Evolutionary conservation across 1,139 yeast genomes (phyloP).

Genomic region (Yamadazyma taylorii): DNA sequence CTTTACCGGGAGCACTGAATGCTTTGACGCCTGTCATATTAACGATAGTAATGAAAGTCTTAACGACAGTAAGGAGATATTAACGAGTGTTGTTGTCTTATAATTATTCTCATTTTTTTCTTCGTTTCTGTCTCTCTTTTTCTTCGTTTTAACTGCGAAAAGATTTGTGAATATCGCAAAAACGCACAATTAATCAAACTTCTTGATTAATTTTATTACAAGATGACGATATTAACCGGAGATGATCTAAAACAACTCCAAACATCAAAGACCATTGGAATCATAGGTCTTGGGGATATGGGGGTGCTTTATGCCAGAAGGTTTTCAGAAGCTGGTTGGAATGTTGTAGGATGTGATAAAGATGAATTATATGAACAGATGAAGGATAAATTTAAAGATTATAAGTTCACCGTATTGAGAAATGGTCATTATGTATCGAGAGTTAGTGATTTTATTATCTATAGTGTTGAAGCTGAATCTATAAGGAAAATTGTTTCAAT

Average conservation of each 20-base stretch:
- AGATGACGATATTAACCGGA: constrained; percentile 10
- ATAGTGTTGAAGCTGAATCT: constrained; percentile 88
- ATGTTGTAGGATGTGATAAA: constrained; percentile 85
- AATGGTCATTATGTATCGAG: constrained; percentile 88
- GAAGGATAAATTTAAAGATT: constrained; percentile 38
- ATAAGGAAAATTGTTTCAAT: constrained; percentile 65
- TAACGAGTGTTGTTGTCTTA: background rate
- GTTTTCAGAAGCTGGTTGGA: constrained; percentile 85
- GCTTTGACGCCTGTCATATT: constrained; percentile 20
- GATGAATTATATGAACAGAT: constrained; percentile 62
- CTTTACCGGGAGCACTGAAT: constrained; percentile 95
- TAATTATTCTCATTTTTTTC: too few relatives aligned
- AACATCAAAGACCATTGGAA: constrained; percentile 62
- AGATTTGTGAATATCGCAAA: background rate
- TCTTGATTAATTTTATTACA: too few relatives aligned
- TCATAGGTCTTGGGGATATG: constrained; percentile 97
- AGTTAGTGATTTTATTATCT: constrained; percentile 74
- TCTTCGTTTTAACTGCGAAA: background rate
- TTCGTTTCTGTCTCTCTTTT: too few relatives aligned
- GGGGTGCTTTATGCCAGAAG: constrained; percentile 81
- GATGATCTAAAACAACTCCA: constrained; percentile 16
- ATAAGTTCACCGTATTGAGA: constrained; percentile 52
- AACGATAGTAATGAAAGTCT: too few relatives aligned
- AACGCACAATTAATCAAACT: too few relatives aligned
- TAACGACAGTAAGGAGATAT: too few relatives aligned